phyloP scores from a whole-genome alignment of 2,329 filamentous ascomycete species.

The Nemania bipapillata region DNA sequence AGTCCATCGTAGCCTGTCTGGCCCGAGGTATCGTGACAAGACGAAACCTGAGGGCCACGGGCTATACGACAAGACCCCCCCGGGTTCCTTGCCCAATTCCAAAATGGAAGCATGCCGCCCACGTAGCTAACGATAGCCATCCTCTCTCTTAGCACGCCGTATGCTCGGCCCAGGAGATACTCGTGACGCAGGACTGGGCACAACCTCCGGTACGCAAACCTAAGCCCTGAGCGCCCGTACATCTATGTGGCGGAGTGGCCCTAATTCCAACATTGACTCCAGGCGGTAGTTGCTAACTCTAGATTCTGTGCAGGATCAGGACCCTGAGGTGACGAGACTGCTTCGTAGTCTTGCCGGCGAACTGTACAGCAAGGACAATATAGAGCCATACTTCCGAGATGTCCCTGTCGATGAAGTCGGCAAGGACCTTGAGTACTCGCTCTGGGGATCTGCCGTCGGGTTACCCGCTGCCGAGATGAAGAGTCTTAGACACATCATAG shows the following conservation, averaged over 20 bases:
- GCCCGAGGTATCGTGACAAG: not conserved
- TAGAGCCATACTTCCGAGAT: constrained; percentile 36
- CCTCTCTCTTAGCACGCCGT: constrained; percentile 40
- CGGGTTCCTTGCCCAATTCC: not conserved
- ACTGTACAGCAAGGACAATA: not conserved
- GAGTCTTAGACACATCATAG: constrained; percentile 6
- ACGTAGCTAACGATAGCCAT: constrained; percentile 4
- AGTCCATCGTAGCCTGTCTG: not conserved
- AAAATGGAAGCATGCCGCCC: not conserved
- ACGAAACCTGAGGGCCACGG: not conserved
- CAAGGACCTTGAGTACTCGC: constrained; percentile 33
- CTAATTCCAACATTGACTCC: not conserved
- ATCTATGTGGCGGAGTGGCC: not conserved
- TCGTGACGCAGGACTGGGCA: not conserved
- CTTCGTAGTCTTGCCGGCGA: constrained; percentile 9
- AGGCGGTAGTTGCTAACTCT: not conserved
- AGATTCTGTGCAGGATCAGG: constrained; percentile 10
- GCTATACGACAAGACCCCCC: not conserved
- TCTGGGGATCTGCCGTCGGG: constrained; percentile 36
- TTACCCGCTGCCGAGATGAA: not conserved
- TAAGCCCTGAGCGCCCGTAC: not conserved
- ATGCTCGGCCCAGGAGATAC: constrained; percentile 7
- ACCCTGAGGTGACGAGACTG: not conserved
- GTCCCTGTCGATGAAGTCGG: constrained; percentile 28
- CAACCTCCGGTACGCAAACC: constrained; percentile 1